Conservation (phyloP, 352 stramenopile species). For the Globisporangium camurandrum region DNA sequence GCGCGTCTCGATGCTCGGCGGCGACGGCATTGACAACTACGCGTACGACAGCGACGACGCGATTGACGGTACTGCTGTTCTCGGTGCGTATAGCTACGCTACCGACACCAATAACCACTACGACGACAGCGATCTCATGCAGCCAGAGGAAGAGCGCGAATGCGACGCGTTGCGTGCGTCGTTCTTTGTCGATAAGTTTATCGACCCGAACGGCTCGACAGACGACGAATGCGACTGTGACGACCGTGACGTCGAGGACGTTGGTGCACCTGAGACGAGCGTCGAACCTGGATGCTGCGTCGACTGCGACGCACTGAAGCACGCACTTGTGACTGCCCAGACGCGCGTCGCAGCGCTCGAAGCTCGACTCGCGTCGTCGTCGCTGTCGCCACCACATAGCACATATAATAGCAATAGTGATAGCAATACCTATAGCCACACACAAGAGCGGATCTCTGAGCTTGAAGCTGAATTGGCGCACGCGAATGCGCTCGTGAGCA, state of each 20-base stretch:
- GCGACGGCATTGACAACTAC: background rate
- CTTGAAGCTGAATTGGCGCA: constrained; percentile 2
- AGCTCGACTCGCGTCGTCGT: constrained; percentile 16
- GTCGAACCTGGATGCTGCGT: background rate
- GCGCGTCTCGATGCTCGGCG: background rate
- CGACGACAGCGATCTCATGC: constrained; percentile 4
- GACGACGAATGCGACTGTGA: constrained; percentile 18
- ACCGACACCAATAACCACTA: background rate
- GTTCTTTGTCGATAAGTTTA: constrained; percentile 11
- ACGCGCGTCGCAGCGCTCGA: background rate
- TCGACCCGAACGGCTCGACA: constrained; percentile 12
- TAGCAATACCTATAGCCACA: constrained; percentile 4
- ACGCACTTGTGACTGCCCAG: background rate
- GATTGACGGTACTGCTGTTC: too few relatives aligned
- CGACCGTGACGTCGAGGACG: background rate
- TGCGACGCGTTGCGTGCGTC: constrained; percentile 16
- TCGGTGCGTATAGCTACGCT: too few relatives aligned
- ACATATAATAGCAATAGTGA: constrained; percentile 25
- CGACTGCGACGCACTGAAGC: constrained; percentile 3
- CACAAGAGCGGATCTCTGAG: constrained; percentile 3
- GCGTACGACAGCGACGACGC: background rate
- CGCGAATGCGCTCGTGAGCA: constrained; percentile 3
- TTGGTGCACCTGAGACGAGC: constrained; percentile 12
- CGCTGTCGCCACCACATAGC: constrained; percentile 1
- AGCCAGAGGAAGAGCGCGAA: constrained; percentile 22